phyloP scores from a whole-genome alignment of 2,329 filamentous ascomycete species.

The Neonectria neomacrospora region DNA sequence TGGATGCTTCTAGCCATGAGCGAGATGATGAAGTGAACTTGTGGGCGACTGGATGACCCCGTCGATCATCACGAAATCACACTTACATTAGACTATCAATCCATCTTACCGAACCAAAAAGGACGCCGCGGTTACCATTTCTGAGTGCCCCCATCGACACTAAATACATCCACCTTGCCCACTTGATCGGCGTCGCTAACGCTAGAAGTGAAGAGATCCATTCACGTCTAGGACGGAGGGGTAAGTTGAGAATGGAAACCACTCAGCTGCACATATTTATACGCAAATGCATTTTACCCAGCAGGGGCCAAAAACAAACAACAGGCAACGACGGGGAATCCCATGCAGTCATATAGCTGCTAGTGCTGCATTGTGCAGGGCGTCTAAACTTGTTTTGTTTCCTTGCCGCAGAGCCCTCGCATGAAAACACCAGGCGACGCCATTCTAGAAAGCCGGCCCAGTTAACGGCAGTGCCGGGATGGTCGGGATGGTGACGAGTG shows the following conservation, averaged over 20 bases:
- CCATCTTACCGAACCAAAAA: not conserved
- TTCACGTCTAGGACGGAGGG: not conserved
- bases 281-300: not conserved
- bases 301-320: not conserved
- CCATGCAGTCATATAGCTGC: not conserved
- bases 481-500: not conserved
- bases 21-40: not conserved
- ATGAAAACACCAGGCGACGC: not conserved
- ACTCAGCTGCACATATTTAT: too few relatives aligned
- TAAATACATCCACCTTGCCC: not conserved
- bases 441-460: not conserved
- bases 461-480: not conserved
- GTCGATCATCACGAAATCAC: not conserved
- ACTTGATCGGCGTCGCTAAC: not conserved
- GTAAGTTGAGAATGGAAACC: not conserved
- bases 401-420: not conserved
- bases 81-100: not conserved
- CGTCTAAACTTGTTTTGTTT: not conserved
- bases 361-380: not conserved
- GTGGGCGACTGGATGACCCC: not conserved
- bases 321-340: not conserved
- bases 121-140: not conserved
- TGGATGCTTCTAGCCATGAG: not conserved
- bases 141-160: not conserved
- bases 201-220: not conserved